These are phyloP conservation scores for Scedosporium boydii DNA, from an alignment of 2,329 filamentous ascomycete species.

Conservation along the genomic window DNA sequence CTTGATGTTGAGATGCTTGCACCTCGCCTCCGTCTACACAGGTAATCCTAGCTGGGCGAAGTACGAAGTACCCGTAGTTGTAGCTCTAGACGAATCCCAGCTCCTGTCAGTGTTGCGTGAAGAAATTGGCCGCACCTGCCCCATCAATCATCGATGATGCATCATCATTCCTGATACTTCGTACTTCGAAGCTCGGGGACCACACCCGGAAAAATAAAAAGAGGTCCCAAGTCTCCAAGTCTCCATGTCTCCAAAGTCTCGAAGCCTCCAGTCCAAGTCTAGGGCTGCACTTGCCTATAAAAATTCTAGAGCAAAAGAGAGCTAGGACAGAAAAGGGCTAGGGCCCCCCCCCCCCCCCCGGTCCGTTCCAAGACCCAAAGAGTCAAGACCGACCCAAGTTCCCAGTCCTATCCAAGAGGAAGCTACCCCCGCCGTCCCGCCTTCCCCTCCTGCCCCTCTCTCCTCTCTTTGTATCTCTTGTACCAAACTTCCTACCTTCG, in stretches of 20 bases:
- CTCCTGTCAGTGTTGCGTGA: neutral
- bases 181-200: neutral
- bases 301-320: neutral
- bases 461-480: neutral
- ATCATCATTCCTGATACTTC: neutral
- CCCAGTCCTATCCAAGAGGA: neutral
- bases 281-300: neutral
- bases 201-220: neutral
- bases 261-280: neutral
- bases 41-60: too few species aligned
- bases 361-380: neutral
- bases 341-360: neutral
- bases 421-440: neutral
- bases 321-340: neutral
- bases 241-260: too few species aligned
- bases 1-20: too few species aligned
- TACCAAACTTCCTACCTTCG: neutral
- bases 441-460: neutral
- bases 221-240: too few species aligned
- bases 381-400: neutral
- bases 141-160: neutral
- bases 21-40: too few species aligned
- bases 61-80: too few species aligned
- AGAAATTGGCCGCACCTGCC: neutral
- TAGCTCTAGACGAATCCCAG: neutral